Evolutionary conservation across 306 rosid species (phyloP).

Genomic region (Citrullus amarus): DNA sequence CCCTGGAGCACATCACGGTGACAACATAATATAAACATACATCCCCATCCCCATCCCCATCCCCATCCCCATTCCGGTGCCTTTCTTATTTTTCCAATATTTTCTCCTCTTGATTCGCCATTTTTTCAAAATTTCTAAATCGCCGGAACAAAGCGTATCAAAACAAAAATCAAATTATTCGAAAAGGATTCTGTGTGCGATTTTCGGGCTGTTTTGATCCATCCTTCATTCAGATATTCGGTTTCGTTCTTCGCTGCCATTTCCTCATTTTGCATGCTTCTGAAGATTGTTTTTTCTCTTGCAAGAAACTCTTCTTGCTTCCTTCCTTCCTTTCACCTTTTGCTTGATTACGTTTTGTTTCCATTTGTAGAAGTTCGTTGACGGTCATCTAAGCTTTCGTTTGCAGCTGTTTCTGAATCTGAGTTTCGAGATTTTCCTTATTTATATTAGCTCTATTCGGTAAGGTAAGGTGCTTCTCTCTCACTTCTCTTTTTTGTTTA

Average conservation of each 20-base stretch:
- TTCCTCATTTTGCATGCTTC: neutral
- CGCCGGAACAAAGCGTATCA: neutral
- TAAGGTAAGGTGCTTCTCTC: neutral
- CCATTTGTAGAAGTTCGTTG: constrained; percentile 19
- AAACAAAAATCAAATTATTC: neutral
- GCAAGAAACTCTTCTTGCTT: neutral
- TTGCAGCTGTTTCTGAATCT: neutral
- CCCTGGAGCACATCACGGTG: neutral
- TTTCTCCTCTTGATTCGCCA: neutral
- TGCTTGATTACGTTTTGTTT: neutral
- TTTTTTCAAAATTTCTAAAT: neutral
- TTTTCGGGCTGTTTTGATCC: neutral
- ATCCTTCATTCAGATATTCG: neutral
- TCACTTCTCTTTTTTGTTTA: neutral
- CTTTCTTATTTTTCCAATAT: neutral
- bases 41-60: neutral
- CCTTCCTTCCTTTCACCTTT: neutral
- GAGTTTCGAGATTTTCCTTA: neutral
- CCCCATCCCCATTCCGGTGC: neutral
- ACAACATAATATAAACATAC: neutral
- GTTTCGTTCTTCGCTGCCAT: neutral
- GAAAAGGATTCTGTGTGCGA: neutral
- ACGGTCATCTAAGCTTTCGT: constrained; percentile 21
- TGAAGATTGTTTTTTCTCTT: neutral
- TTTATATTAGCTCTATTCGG: neutral